These are phyloP conservation scores for Penicillium herquei DNA, from an alignment of 495 filamentous ascomycete genomes.

Conservation along the genomic window DNA sequence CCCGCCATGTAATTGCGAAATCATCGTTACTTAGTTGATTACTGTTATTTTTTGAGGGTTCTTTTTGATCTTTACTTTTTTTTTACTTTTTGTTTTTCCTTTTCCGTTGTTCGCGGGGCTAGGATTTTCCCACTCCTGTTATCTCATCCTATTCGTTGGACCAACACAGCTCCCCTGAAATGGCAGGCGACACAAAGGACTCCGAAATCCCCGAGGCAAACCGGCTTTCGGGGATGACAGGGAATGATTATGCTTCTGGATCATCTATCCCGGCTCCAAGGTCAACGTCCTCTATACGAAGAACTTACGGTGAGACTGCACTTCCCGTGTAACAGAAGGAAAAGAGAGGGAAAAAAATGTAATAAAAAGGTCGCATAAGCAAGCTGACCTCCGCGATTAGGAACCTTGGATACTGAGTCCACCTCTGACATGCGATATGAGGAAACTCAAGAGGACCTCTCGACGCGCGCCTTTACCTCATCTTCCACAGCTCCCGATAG, in stretches of 20 bases:
- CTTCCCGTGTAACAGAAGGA: conserved; percentile 16
- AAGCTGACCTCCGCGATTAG: conserved; percentile 19
- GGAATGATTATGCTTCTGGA: conserved; percentile 6
- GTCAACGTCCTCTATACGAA: conserved; percentile 22
- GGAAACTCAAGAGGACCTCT: conserved; percentile 35
- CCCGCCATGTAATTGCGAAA: background rate
- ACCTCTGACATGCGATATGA: conserved; percentile 26
- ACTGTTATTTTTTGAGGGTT: background rate
- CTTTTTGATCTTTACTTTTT: conserved; percentile 1
- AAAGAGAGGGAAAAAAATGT: background rate
- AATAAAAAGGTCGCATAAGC: no score
- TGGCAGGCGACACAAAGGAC: conserved; percentile 23
- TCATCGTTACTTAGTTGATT: background rate
- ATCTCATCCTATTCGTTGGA: background rate
- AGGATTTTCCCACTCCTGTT: conserved; percentile 1
- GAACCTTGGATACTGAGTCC: conserved; percentile 37
- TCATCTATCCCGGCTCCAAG: conserved; percentile 16
- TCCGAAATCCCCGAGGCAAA: conserved; percentile 11
- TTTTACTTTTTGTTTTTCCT: background rate
- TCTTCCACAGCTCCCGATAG: conserved; percentile 58
- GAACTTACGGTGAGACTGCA: conserved; percentile 36
- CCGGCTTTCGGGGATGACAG: conserved; percentile 12
- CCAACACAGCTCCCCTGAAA: conserved; percentile 6
- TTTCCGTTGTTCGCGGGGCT: background rate
- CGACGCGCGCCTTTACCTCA: conserved; percentile 35